Percentiles rank a stretch among this genome's conserved stretches.
Conservation (phyloP, 768 basidiomycete genomes). For the Suillus discolor region DNA sequence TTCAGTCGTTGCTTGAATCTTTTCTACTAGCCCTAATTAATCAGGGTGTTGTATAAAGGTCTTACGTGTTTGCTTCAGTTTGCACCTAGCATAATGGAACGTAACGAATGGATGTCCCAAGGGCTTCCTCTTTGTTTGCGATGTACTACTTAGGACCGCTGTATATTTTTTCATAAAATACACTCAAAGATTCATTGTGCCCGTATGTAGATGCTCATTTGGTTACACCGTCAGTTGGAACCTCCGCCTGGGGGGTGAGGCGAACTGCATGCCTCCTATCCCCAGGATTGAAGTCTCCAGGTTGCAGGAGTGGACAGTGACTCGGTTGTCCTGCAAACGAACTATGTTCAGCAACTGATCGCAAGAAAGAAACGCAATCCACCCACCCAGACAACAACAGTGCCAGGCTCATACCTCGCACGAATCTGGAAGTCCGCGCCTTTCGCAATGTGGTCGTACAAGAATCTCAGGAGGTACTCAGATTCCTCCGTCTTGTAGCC, state of each 20-base stretch:
- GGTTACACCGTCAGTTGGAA: constrained; percentile 40
- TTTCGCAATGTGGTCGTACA: constrained; percentile 54
- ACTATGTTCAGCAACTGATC: constrained; percentile 6
- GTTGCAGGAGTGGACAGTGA: constrained; percentile 50
- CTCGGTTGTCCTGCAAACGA: constrained; percentile 44
- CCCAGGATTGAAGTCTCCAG: constrained; percentile 39
- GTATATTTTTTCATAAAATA: constrained; percentile 1
- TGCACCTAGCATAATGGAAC: constrained; percentile 6
- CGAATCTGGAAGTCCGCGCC: constrained; percentile 54
- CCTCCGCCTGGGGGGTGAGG: constrained; percentile 52
- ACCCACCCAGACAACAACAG: constrained; percentile 58
- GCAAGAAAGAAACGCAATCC: background rate
- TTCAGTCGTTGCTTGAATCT: constrained; percentile 4
- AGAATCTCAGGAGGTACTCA: constrained; percentile 55
- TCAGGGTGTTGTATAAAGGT: constrained; percentile 3
- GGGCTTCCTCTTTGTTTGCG: constrained; percentile 1
- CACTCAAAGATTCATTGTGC: background rate
- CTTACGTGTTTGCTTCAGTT: background rate
- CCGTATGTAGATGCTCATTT: background rate
- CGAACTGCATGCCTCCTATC: constrained; percentile 48
- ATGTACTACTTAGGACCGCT: constrained; percentile 5
- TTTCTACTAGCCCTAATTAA: constrained; percentile 5
- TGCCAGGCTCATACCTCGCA: constrained; percentile 52
- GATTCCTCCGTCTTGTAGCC: constrained; percentile 59
- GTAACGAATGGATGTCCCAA: background rate